Percentiles rank a stretch among this genome's conserved stretches.
Evolutionary conservation across 169 alveolate genomes (phyloP).

Genomic region (Plasmodium gallinaceum): DNA sequence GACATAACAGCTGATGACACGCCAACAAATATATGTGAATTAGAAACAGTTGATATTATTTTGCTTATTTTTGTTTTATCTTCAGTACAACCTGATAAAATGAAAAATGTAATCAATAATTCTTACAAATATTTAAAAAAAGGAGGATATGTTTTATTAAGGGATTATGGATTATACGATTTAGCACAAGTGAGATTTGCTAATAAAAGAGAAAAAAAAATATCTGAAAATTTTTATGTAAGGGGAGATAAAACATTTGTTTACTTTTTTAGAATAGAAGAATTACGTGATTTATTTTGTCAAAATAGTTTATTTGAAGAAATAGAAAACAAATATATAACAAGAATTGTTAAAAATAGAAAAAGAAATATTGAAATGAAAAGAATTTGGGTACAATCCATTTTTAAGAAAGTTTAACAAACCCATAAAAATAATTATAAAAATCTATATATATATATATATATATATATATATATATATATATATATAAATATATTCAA

Average conservation of each 20-base stretch:
- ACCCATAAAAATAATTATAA: background rate
- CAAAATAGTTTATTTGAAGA: constrained; percentile 48
- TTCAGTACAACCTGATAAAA: constrained; percentile 94
- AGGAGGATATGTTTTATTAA: constrained; percentile 91
- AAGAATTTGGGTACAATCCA: constrained; percentile 76
- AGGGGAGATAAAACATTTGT: constrained; percentile 93
- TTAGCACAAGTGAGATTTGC: constrained; percentile 93
- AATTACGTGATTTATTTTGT: constrained; percentile 82
- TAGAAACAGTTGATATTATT: constrained; percentile 88
- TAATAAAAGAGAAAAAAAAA: constrained; percentile 88
- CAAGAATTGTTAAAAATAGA: constrained; percentile 71
- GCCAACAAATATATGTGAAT: constrained; percentile 44
- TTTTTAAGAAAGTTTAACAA: constrained; percentile 41
- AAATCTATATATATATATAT: background rate
- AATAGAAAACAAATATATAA: constrained; percentile 60
- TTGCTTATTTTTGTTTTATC: constrained; percentile 91
- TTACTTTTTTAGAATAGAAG: constrained; percentile 90
- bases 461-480: background rate
- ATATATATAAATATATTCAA: background rate
- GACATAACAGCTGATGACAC: constrained; percentile 55
- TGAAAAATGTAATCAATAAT: constrained; percentile 83
- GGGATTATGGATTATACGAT: constrained; percentile 96
- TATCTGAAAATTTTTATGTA: constrained; percentile 93
- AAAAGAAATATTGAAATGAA: constrained; percentile 70
- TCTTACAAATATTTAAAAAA: constrained; percentile 86